Percentiles rank a stretch among this genome's conserved stretches.
Evolutionary conservation across 352 stramenopile genomes (phyloP).

Genomic region (Phytophthora meadii): DNA sequence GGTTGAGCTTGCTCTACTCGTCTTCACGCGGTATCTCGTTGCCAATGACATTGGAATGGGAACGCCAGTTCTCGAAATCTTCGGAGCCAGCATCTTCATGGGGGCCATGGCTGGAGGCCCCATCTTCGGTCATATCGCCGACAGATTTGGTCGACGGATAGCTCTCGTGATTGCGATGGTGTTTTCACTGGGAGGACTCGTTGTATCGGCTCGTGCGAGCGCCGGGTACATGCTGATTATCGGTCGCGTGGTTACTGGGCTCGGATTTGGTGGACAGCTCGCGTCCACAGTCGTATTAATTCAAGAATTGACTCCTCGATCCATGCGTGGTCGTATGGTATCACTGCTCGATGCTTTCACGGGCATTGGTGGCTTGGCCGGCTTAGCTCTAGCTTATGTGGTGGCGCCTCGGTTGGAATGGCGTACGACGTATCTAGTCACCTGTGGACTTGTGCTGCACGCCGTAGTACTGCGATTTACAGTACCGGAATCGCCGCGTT

Average conservation of each 20-base stretch:
- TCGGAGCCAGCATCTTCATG: constrained; percentile 39
- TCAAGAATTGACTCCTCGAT: constrained; percentile 43
- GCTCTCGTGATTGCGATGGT: constrained; percentile 39
- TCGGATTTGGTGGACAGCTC: constrained; percentile 50
- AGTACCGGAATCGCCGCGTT: constrained; percentile 55
- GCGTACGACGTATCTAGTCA: constrained; percentile 39
- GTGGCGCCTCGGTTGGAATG: constrained; percentile 39
- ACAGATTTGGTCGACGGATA: constrained; percentile 39
- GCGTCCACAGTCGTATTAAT: constrained; percentile 40
- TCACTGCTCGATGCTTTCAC: constrained; percentile 52
- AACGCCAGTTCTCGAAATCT: constrained; percentile 30
- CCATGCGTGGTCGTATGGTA: constrained; percentile 37
- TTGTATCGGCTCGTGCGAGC: constrained; percentile 31
- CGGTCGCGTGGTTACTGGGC: constrained; percentile 37
- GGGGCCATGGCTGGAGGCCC: constrained; percentile 37
- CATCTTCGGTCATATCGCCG: constrained; percentile 43
- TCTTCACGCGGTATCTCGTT: constrained; percentile 43
- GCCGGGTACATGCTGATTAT: constrained; percentile 33
- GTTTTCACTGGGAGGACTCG: constrained; percentile 40
- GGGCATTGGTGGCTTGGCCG: constrained; percentile 41
- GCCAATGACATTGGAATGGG: constrained; percentile 39
- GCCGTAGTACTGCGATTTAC: constrained; percentile 27
- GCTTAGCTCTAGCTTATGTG: constrained; percentile 37
- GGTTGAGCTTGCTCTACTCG: constrained; percentile 46
- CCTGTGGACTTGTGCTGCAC: constrained; percentile 36